Base-by-base conservation (phyloP, 768 basidiomycete species). In the Tricholoma sp. region DNA sequence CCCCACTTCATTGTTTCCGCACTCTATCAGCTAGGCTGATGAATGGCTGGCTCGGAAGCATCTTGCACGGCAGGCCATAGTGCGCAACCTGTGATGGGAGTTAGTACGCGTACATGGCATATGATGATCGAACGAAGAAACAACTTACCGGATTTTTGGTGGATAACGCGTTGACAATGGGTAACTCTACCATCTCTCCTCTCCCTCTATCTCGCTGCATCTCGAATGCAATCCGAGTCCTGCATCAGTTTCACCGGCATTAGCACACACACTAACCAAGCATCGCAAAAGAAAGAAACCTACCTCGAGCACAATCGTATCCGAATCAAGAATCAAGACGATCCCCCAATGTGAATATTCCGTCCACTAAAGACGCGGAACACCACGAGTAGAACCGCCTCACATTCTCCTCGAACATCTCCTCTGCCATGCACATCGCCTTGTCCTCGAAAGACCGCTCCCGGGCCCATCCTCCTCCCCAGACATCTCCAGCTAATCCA, bases 1-100 rank as follows among this genome's bases (percentile, higher is more conserved):
- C 73, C 71, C 91, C 90, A 4, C 72, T 74, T 89, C 89, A 91
- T 59, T 86, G 82, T 72, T 86, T 89, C 72, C 72, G 76, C 59
- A 76, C 73, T 10, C 81, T 81, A 63, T 89, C 87, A 0, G 75
- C 79, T 0, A 75, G 71, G 64, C 92, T 88, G 43, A 83, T 70
- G 55, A 88, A 88, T 10, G n/a, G n/a, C n/a, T n/a, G n/a, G n/a
- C n/a, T n/a, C n/a, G n/a, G 86, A 81, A 0, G 91, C 90, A 60
- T 94, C 92, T 70, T 95, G 91, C 7, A 94, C 77, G 1, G 92
- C 92, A 2, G 82, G 81, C 92, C 91, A 95, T 92, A 88, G 68
- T 89, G 73, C 0, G 86, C 91, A 64, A 93, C 92, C 68, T 93
- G 10, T 6, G 31, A 43, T 54, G 24, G n/a, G n/a, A n/a, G n/a